Percentiles rank a stretch among this genome's conserved stretches.
phyloP scores from a whole-genome alignment of 2,329 filamentous ascomycete genomes.

The Colletotrichum sp. region DNA sequence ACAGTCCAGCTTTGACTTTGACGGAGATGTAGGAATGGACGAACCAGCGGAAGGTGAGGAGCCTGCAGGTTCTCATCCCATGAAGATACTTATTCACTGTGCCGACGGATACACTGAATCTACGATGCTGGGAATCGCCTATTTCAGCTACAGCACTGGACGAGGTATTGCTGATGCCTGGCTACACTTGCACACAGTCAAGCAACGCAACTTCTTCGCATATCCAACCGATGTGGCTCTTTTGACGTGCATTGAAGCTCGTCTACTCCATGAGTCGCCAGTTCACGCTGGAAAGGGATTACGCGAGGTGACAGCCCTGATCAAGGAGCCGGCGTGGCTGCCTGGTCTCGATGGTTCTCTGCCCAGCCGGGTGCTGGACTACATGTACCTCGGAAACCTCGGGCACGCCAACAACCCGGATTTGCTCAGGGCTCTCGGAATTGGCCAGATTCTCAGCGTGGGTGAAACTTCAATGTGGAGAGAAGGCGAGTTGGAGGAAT shows the following conservation, averaged over 20 bases:
- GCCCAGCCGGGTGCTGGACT: conserved; percentile 85
- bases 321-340: conserved; percentile 79
- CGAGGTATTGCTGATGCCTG: conserved; percentile 83
- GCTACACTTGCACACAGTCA: conserved; percentile 81
- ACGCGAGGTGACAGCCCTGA: conserved; percentile 56
- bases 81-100: conserved; percentile 88
- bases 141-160: conserved; percentile 91
- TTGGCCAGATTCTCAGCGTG: conserved; percentile 87
- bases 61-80: conserved; percentile 39
- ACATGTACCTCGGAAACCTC: conserved; percentile 96
- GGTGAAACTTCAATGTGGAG: conserved; percentile 88
- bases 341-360: conserved; percentile 85
- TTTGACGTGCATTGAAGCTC: conserved; percentile 76
- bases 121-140: conserved; percentile 85
- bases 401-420: conserved; percentile 93
- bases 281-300: conserved; percentile 51
- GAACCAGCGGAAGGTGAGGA: conserved; percentile 15
- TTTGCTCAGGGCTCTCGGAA: conserved; percentile 79
- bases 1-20: conserved; percentile 38
- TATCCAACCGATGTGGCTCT: conserved; percentile 90
- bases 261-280: conserved; percentile 76
- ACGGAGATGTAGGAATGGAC: conserved; percentile 62
- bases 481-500: conserved; percentile 70
- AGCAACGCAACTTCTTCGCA: conserved; percentile 92
- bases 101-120: conserved; percentile 96